Base-by-base conservation (phyloP, 768 basidiomycete genomes). In the Botryobasidium botryosum region DNA sequence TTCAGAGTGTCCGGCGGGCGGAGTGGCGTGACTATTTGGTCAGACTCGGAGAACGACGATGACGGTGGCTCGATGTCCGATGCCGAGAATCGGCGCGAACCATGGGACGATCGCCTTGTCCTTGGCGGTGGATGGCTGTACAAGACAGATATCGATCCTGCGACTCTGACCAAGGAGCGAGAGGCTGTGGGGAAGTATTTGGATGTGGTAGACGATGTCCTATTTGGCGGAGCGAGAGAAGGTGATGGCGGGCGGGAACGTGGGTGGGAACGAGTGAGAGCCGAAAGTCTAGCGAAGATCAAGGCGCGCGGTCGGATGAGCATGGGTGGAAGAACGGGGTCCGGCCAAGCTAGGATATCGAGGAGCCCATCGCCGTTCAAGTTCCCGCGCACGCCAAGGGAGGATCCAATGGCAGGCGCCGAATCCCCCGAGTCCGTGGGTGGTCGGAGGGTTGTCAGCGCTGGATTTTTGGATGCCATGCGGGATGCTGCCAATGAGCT, bases 51-150 rank as follows among this genome's bases (percentile, higher is more conserved):
- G 12, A 70, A 60, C 27, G 53, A 58, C 31, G 60, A 69, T 28
- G 57, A 64, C 3, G 66, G 64, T 17, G 66, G 64, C 26, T 61
- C 68, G 35, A 67, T 66, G 49, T 70, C 71, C 49, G 65, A 66
- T 42, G 65, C 68, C 39, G 57, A 55, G 40, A 71, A 74, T 53
- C 77, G 76, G 58, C 68, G 69, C 32, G 79, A 82, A 50, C 63
- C 68, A 15, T 88, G 85, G 85, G 85, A 87, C 53, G 79, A 86
- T 55, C 66, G 75, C 28, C 68, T 88, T 8, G 76, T 85, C 0
- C 65, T 87, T 10, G 79, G 80, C 21, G 77, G 77, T 24, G 85
- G 85, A 4, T 87, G 84, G 82, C 55, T 87, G 44, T 88, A 88
- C 56, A 68, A 62, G 46, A 78, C 77, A 54, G 77, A 82, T 52